Base-by-base conservation (phyloP, 768 basidiomycete species). In the Serendipita vermifera region DNA sequence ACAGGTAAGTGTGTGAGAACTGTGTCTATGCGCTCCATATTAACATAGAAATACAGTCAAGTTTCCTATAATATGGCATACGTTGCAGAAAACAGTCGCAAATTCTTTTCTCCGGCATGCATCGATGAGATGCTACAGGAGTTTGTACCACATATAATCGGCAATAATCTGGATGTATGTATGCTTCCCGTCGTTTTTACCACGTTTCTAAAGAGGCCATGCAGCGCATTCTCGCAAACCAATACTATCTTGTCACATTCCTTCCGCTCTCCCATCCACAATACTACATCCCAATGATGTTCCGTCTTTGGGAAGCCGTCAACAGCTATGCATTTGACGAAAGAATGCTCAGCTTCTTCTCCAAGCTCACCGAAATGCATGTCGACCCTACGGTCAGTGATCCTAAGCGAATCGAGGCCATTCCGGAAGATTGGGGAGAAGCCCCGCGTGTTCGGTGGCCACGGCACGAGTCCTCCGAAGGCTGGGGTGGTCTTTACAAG, bases 251-350 rank as follows among this genome's bases (percentile, higher is more conserved):
- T 63, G 75, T 85, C 61, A 85, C 85, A 33, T 93, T 92, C 70
- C 75, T 94, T 48, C 91, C 91, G 2, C 73, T 86, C 58, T 79
- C 80, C 4, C 88, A 91, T 65, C 88, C 88, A 31, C 85, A 90
- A 70, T 77, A 78, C 40, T 92, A 91, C 73, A 75, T 81, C 55
- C 84, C 79, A 54, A 84, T 85, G 77, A 74, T 91, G 55, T 87
- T 92, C 71, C 81, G 84, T 55, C 64, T 90, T 41, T 93, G 89
- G 87, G 83, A 87, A 68, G 84, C 87, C 11, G 73, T 93, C 64
- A 90, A 91, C 71, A 88, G 87, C 57, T 87, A 87, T 67, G 78
- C 83, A 69, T 92, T 82, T 71, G 89, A 92, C 73, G 89, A 90
- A 64, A 78, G 89, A 67, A 88, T 89, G 80, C 74, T 92, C 59